Conservation (phyloP, 805 yeast species). For the Aciculoconidium aculeatum region DNA sequence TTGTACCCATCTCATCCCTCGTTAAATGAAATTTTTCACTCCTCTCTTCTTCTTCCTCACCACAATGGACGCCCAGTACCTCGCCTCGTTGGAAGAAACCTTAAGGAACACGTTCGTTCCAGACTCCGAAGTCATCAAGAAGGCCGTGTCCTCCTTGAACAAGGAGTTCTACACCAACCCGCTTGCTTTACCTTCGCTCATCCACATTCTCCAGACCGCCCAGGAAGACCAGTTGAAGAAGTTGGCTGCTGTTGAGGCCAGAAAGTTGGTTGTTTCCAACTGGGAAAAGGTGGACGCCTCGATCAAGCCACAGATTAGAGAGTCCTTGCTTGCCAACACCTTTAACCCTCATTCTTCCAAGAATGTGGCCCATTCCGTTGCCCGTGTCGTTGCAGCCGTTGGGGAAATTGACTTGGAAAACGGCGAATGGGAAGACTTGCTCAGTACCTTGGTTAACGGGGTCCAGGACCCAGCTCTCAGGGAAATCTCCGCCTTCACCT, state of each 20-base stretch:
- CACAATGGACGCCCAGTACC: slow-evolving; percentile 64
- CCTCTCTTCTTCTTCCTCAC: slow-evolving; percentile 2
- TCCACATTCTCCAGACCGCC: slow-evolving; percentile 72
- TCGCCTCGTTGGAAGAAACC: slow-evolving; percentile 69
- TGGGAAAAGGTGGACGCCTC: slow-evolving; percentile 57
- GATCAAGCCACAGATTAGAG: slow-evolving; percentile 56
- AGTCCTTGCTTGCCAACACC: slow-evolving; percentile 62
- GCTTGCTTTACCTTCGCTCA: slow-evolving; percentile 70
- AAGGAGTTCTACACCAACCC: slow-evolving; percentile 69
- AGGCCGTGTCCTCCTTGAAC: slow-evolving; percentile 70
- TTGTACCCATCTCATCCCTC: too few species aligned
- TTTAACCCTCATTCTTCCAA: slow-evolving; percentile 54
- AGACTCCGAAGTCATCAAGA: slow-evolving; percentile 73
- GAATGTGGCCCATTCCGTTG: slow-evolving; percentile 78
- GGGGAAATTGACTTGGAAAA: slow-evolving; percentile 66
- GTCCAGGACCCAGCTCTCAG: slow-evolving; percentile 44
- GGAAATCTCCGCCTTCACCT: slow-evolving; percentile 78
- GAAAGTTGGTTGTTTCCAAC: slow-evolving; percentile 68
- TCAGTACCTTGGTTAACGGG: slow-evolving; percentile 64
- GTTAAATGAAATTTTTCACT: too few species aligned
- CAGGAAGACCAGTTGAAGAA: slow-evolving; percentile 71
- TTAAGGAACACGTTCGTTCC: slow-evolving; percentile 75
- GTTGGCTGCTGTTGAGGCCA: slow-evolving; percentile 93
- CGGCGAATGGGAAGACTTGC: slow-evolving; percentile 67
- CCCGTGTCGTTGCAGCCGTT: slow-evolving; percentile 84